Base-by-base conservation (phyloP, 257 asterid genomes). In the Leonotis leonurus region DNA sequence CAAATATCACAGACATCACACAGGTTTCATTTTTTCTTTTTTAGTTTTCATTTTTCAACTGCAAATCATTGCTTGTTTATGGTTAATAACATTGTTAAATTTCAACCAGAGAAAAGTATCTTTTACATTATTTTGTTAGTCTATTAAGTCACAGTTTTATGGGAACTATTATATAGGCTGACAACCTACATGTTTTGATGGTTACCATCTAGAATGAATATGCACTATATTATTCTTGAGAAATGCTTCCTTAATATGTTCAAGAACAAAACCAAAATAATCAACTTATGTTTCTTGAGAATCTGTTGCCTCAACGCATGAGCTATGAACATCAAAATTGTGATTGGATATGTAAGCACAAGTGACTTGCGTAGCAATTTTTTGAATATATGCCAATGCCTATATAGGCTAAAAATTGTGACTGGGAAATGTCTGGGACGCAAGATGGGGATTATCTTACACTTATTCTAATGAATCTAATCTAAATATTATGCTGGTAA, bases 1-100 rank as follows among this genome's bases (percentile, higher is more conserved):
- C 98, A 5, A 91, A 88, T 70, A 79, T 91, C 74, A 91, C 96
- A 14, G 98, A 88, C 62, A 88, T 91, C 33, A 73, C 96, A 21
- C 73, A 79, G 96, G 96, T 91, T 70, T 21, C 36, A 65, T 12
- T 27, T 46, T 51, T 2, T 5, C 56, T 11, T 18, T 8, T 46
- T 21, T 0, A n/a, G n/a, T 46, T 16, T 39, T 30, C 5, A 5
- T 2, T 46, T 20, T 10, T 48, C 13, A 3, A 24, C 33, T 49
- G 55, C 18, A 22, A 24, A 49, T 22, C 5, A 24, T 12, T 1
- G 10, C 56, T 8, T 4, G 18, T 49, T n/a, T n/a, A n/a, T n/a
- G n/a, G n/a, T n/a, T n/a, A n/a, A n/a, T n/a, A n/a, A n/a, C n/a
- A n/a, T n/a, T n/a, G n/a, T n/a, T n/a, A n/a, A n/a, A n/a, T n/a